Conservation (phyloP, 208 protist genomes). For the Phytomonas sp. region DNA sequence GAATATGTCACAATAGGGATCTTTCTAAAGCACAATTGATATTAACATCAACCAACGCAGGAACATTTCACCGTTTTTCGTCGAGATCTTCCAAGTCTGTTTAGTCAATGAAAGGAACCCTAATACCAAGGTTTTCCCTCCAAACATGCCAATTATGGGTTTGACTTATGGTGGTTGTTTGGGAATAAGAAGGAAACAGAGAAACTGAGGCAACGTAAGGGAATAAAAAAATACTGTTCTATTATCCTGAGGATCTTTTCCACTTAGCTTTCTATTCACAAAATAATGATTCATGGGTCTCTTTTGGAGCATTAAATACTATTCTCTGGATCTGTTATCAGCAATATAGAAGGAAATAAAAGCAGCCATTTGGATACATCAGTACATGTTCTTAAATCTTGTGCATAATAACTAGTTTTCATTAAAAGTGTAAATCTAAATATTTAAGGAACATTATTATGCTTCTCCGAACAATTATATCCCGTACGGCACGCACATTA, state of each 20-base stretch:
- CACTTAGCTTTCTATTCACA: neutral
- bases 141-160: neutral
- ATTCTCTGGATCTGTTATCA: neutral
- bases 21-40: neutral
- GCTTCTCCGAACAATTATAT: neutral
- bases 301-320: neutral
- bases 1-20: neutral
- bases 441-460: neutral
- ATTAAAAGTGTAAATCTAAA: slow-evolving; percentile 3
- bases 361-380: neutral
- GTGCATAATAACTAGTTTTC: slow-evolving; percentile 11
- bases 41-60: neutral
- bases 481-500: neutral
- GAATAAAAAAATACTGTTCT: neutral
- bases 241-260: neutral
- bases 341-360: neutral
- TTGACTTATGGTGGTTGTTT: neutral
- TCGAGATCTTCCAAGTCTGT: slow-evolving; percentile 6
- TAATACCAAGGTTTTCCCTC: neutral
- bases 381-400: slow-evolving; percentile 6
- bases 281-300: neutral
- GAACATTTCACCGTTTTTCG: neutral
- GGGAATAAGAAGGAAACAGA: neutral
- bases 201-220: neutral
- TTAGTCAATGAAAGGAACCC: slow-evolving; percentile 1